phyloP scores from a whole-genome alignment of 306 rosid genomes.

The Rubus parviflorus region DNA sequence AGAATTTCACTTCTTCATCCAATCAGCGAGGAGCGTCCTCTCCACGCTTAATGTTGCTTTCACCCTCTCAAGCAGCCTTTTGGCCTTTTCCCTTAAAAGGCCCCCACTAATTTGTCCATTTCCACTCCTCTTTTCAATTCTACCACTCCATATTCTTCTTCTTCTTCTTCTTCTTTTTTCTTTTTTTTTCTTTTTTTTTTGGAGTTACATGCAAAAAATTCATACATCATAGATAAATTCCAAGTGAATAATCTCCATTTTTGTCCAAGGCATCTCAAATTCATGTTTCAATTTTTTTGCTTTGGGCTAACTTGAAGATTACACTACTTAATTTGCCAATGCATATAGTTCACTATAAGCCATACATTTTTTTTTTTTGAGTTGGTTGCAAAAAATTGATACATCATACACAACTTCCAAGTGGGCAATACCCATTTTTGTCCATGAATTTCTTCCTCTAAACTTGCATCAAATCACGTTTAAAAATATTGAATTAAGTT shows the following conservation, averaged over 20 bases:
- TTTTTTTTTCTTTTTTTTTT: background rate
- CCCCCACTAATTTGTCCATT: slow-evolving; percentile 25
- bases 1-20: background rate
- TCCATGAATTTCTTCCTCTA: background rate
- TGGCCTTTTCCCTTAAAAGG: slow-evolving; percentile 5
- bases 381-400: background rate
- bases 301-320: background rate
- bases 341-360: too few species aligned
- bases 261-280: background rate
- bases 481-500: background rate
- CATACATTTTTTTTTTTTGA: background rate
- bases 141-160: background rate
- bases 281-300: background rate
- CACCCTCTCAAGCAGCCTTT: background rate
- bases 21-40: background rate
- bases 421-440: background rate
- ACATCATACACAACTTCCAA: too few species aligned
- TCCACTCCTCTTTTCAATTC: slow-evolving; percentile 11
- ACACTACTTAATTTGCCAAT: background rate
- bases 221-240: slow-evolving; percentile 1
- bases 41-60: background rate
- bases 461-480: background rate
- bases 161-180: background rate
- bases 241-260: background rate
- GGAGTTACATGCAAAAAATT: slow-evolving; percentile 7